Evolutionary conservation across 2,329 filamentous ascomycete genomes (phyloP), one percentile per base, ranked within the genome.

Genomic region (Fusarium xylarioides): DNA sequence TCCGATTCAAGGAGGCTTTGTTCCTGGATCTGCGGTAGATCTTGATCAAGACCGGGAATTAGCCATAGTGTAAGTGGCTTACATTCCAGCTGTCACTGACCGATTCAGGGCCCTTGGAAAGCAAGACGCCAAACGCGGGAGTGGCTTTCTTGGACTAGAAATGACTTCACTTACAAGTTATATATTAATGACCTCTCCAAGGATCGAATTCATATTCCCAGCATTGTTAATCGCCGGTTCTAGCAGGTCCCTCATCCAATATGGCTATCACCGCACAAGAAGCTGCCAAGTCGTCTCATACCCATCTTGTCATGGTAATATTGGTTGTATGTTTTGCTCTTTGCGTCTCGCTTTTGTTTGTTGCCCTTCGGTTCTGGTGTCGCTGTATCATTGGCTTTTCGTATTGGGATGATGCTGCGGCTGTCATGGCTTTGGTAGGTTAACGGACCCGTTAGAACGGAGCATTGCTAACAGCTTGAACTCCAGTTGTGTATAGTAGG

Each of bases 401-500:
- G 21, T 70, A 69, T 0, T 52, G 62, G 30, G 74, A 76, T 23
- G 74, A 76, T 12, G n/a, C 37, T 10, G 63, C 66, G n/a, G 61
- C 74, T 6, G 40, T 64, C 1, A 38, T 63, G 21, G 38, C 71
- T 34, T 21, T 63, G 56, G 74, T 68, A 56, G 28, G 61, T 28
- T n/a, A 21, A 32, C 8, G 11, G 21, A 18, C 15, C 16, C 15
- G 15, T n/a, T 18, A 18, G 28, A 12, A n/a, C 18, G 11, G 28
- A n/a, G 21, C 46, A n/a, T 18, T 18, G 21, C 28, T 49, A n/a
- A 49, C 46, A 16, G 5, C 5, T 21, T 18, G 9, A 8, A 5
- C 7, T 44, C 4, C 19, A 76, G 74, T 16, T 58, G 19, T 63
- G 54, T 16, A 55, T 73, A 23, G 19, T 62, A n/a, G 62, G 49